Evolutionary conservation across 331 rosid genomes (phyloP), one percentile per base, ranked within the genome.

Genomic region (Pyrus hybrid): DNA sequence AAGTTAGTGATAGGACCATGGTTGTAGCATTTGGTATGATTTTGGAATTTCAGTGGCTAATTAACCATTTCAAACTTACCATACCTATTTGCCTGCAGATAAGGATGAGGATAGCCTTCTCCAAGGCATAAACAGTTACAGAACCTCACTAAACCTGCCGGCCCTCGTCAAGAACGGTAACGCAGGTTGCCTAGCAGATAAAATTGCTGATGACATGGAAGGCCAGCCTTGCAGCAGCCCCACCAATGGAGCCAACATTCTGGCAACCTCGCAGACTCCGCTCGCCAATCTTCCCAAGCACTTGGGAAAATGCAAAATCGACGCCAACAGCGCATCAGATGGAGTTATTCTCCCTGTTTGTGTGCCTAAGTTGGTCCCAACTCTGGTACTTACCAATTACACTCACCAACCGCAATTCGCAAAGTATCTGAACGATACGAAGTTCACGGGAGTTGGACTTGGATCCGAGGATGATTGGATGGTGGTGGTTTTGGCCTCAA

Each of bases 111-210:
- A 87, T 67, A 86, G 77, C 30, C 87, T 92, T 20, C 84, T 88
- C 1, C 89, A 87, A 87, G 99, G 97, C 72, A 51, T 94, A 29
- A 92, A 92, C 75, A 90, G 93, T 77, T 88, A 65, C 74, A 74
- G 97, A 67, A 82, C 83, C 18, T 78, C 92, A 0, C 57, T 20
- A 43, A 87, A 71, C 8, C 77, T 90, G 5, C 70, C 86, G 13
- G 74, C 80, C 14, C 76, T 94, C 8, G 35, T n/a, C 43, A 68
- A 73, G 79, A 80, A 82, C 67, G 81, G 43, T 3, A 92, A 87
- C 26, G 97, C 99, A 22, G 60, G 67, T 1, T 94, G 99, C 80
- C 77, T 94, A 16, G 96, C 97, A 2, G 87, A 83, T 22, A 80
- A 88, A 33, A 72, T 94, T 2, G 97, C 93, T 10, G 85, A 85